These are phyloP conservation scores for Jackrogersella multiformis DNA, from an alignment of 495 filamentous ascomycete species.

Conservation along the genomic window DNA sequence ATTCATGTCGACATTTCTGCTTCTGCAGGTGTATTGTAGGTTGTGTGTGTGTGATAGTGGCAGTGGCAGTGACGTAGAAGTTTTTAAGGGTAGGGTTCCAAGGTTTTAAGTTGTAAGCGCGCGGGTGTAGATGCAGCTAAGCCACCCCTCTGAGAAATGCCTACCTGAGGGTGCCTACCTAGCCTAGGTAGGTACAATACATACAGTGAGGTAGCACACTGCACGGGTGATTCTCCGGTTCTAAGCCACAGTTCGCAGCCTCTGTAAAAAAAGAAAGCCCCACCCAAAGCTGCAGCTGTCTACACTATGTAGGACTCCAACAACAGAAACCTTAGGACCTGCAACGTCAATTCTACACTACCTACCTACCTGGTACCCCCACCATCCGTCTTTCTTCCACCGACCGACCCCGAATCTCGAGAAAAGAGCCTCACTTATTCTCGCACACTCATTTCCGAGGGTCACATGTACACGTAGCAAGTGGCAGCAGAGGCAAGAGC, in stretches of 20 bases:
- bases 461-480: slow-evolving; percentile 39
- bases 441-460: neutral
- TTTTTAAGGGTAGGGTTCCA: too few species aligned
- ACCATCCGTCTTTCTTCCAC: slow-evolving; percentile 12
- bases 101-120: too few species aligned
- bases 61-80: slow-evolving; percentile 23
- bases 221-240: too few species aligned
- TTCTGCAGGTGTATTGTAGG: slow-evolving; percentile 10
- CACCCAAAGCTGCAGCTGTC: slow-evolving; percentile 31
- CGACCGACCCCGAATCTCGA: slow-evolving; percentile 25
- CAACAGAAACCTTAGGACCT: too few species aligned
- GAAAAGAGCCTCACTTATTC: slow-evolving; percentile 26
- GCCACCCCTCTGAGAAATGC: slow-evolving; percentile 23
- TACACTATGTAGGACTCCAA: too few species aligned
- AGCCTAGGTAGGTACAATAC: slow-evolving; percentile 3
- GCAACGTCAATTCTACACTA: slow-evolving; percentile 34
- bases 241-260: slow-evolving; percentile 37
- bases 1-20: slow-evolving; percentile 13
- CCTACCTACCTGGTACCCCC: too few species aligned
- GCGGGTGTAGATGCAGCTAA: slow-evolving; percentile 34
- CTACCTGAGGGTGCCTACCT: neutral
- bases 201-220: too few species aligned
- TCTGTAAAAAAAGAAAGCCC: too few species aligned
- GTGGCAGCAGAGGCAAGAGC: slow-evolving; percentile 20
- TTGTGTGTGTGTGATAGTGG: too few species aligned